phyloP scores from a whole-genome alignment of 306 rosid genomes.

The Begonia fuchsioides region DNA sequence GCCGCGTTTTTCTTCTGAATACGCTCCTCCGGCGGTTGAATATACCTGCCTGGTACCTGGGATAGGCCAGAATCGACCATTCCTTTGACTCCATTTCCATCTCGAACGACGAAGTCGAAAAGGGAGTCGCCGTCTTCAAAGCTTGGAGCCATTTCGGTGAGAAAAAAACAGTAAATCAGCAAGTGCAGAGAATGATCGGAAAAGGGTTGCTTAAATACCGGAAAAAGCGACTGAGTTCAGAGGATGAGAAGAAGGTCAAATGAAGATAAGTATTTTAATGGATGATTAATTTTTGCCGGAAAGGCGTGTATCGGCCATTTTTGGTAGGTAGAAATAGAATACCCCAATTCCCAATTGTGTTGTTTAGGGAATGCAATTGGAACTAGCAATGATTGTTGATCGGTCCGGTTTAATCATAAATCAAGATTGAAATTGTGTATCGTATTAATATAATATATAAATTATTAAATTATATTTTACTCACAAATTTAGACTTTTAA shows the following conservation, averaged over 20 bases:
- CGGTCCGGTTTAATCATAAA: too few relatives aligned
- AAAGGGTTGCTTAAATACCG: not conserved
- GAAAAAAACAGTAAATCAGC: not conserved
- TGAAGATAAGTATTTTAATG: too few relatives aligned
- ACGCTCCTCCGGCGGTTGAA: conserved; percentile 35
- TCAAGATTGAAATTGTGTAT: too few relatives aligned
- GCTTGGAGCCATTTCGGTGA: conserved; percentile 19
- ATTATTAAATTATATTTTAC: too few relatives aligned
- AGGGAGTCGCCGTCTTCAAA: conserved; percentile 20
- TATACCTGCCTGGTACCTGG: conserved; percentile 39
- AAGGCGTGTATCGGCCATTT: too few relatives aligned
- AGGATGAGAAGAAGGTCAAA: not conserved
- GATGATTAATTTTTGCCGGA: not conserved
- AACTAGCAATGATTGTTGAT: too few relatives aligned
- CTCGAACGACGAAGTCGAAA: conserved; percentile 34
- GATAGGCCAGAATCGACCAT: conserved; percentile 34
- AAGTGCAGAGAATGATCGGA: not conserved
- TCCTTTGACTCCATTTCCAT: conserved; percentile 56
- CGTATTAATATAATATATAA: too few relatives aligned
- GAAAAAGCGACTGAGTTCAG: not conserved
- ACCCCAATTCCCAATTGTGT: too few relatives aligned
- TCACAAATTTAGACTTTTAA: too few relatives aligned
- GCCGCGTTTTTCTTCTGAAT: conserved; percentile 16
- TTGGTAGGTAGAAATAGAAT: too few relatives aligned
- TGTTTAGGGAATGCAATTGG: too few relatives aligned